phyloP scores from a whole-genome alignment of 1,284 basidiomycete species.

The Sporisorium exsertum region DNA sequence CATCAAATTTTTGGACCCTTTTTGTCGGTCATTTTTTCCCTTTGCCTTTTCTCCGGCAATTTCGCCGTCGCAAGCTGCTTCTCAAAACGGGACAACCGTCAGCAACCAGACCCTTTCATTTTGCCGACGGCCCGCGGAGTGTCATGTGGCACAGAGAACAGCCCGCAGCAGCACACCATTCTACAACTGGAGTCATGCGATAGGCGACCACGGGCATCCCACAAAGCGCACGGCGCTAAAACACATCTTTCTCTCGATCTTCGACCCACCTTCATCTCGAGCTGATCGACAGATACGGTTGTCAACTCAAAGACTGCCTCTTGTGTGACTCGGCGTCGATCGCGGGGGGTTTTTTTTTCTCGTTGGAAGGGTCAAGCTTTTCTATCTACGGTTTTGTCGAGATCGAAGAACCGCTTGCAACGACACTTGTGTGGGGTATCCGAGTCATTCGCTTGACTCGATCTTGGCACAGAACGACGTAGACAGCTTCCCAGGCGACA shows the following conservation, averaged over 20 bases:
- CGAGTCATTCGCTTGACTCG: neutral
- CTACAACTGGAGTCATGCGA: too few relatives aligned
- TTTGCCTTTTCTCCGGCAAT: slow-evolving; percentile 9
- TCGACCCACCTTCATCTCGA: too few relatives aligned
- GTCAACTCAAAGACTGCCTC: too few relatives aligned
- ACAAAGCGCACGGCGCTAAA: too few relatives aligned
- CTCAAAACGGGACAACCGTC: neutral
- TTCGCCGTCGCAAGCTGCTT: neutral
- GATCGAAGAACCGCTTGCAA: neutral
- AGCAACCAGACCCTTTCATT: neutral
- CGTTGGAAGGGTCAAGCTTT: neutral
- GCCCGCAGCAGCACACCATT: too few relatives aligned
- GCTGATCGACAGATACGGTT: too few relatives aligned
- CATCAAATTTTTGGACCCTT: neutral
- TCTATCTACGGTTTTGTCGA: neutral
- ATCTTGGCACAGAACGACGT: too few relatives aligned
- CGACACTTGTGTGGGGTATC: neutral
- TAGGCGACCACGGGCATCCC: too few relatives aligned
- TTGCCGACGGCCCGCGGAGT: neutral
- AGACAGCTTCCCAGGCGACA: too few relatives aligned
- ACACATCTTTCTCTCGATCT: neutral
- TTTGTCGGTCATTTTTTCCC: neutral
- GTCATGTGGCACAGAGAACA: too few relatives aligned
- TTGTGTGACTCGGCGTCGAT: neutral
- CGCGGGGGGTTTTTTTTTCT: neutral